A percentile compares a stretch with the other conserved stretches of the same genome.
These are phyloP conservation scores for Fusarium chuoi DNA, from an alignment of 2,329 filamentous ascomycete genomes.

Conservation along the genomic window DNA sequence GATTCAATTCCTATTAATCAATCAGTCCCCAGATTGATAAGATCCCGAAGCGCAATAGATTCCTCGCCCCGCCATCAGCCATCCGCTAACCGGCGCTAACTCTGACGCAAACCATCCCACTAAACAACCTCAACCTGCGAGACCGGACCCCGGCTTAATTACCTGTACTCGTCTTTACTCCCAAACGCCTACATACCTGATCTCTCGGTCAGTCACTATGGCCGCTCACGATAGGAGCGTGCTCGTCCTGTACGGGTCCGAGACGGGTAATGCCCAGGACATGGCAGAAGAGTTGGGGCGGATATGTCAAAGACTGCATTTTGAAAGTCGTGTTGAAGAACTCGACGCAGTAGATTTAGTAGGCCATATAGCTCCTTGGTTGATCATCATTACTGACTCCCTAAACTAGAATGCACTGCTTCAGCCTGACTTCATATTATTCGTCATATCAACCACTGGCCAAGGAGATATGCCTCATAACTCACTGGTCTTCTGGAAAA, in stretches of 20 bases:
- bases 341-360: slow-evolving; percentile 82
- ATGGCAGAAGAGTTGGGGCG: slow-evolving; percentile 85
- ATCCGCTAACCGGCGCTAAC: slow-evolving; percentile 38
- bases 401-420: slow-evolving; percentile 60
- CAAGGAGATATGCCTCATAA: slow-evolving; percentile 94
- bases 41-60: slow-evolving; percentile 17
- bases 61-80: slow-evolving; percentile 37
- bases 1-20: not conserved
- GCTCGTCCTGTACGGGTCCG: slow-evolving; percentile 89
- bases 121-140: slow-evolving; percentile 19
- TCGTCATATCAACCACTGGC: slow-evolving; percentile 91
- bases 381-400: slow-evolving; percentile 10
- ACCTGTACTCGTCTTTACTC: not conserved
- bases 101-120: slow-evolving; percentile 15
- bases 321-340: slow-evolving; percentile 78
- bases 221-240: slow-evolving; percentile 52
- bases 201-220: slow-evolving; percentile 34
- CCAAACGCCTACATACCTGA: not conserved
- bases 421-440: slow-evolving; percentile 71
- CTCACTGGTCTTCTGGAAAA: slow-evolving; percentile 84
- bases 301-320: slow-evolving; percentile 79
- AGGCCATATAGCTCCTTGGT: slow-evolving; percentile 50
- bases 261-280: slow-evolving; percentile 95
- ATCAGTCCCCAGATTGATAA: slow-evolving; percentile 36
- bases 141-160: not conserved